A percentile compares a stretch with the other conserved stretches of the same genome.
Evolutionary conservation across 164 flowering plant species (phyloP).

Genomic region (Macadamia integrifolia): DNA sequence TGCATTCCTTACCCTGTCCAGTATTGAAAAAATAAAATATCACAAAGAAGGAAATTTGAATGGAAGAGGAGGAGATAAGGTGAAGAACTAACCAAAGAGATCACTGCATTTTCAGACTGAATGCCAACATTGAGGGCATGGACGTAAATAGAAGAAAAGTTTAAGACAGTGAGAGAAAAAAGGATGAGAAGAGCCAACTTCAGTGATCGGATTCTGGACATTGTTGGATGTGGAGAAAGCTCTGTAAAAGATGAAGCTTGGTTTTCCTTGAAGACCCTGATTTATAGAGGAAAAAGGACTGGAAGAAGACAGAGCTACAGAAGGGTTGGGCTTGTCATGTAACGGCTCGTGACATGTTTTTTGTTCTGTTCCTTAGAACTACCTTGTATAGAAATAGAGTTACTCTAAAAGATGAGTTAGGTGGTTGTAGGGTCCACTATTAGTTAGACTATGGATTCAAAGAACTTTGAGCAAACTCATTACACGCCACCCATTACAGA

Average conservation of each 20-base stretch:
- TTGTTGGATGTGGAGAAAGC: constrained; percentile 12
- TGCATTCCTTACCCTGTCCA: constrained; percentile 59
- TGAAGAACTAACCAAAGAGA: constrained; percentile 28
- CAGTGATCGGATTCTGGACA: constrained; percentile 17
- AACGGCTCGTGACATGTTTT: constrained; percentile 26
- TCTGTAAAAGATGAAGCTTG: constrained; percentile 25
- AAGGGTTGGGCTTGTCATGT: constrained; percentile 25
- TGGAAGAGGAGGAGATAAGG: background rate
- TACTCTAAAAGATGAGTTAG: background rate
- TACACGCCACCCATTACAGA: no score
- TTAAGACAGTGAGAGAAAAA: constrained; percentile 11
- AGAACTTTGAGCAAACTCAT: no score
- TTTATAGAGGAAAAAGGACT: constrained; percentile 12
- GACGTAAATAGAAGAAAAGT: constrained; percentile 12
- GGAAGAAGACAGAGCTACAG: background rate
- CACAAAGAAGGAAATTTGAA: no score
- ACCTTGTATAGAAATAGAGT: background rate
- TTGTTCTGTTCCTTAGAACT: constrained; percentile 16
- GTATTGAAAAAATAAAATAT: background rate
- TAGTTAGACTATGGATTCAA: no score
- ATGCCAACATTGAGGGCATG: constrained; percentile 48
- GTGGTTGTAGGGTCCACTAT: background rate
- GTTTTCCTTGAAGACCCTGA: constrained; percentile 24
- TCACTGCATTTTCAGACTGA: constrained; percentile 23
- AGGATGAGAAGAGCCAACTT: constrained; percentile 21